Conservation (phyloP, 805 yeast genomes). For the Isabelozyma pseudorhagii region DNA sequence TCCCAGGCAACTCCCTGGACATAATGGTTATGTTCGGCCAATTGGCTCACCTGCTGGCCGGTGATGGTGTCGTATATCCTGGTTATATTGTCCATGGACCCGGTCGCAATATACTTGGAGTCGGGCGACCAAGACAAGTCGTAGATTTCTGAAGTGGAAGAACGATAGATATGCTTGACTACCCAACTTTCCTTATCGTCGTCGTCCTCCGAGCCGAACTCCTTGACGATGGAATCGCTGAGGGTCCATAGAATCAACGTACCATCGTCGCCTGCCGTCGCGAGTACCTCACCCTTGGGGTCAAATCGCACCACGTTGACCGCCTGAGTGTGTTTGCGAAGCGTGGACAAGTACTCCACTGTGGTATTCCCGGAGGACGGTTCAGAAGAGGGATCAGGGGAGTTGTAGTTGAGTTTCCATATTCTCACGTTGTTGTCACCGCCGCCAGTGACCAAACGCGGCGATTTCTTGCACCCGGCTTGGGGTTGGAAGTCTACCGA, state of each 20-base stretch:
- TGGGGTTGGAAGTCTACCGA: slow-evolving; percentile 60
- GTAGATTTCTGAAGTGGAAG: slow-evolving; percentile 74
- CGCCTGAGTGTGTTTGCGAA: slow-evolving; percentile 88
- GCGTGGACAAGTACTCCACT: slow-evolving; percentile 75
- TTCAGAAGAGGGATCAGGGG: not conserved
- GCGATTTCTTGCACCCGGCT: slow-evolving; percentile 10
- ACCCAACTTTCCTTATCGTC: slow-evolving; percentile 74
- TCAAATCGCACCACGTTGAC: slow-evolving; percentile 87
- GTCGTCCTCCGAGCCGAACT: slow-evolving; percentile 56
- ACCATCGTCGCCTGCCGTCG: slow-evolving; percentile 96
- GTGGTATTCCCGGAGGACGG: slow-evolving; percentile 11
- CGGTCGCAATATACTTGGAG: slow-evolving; percentile 71
- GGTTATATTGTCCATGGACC: slow-evolving; percentile 85
- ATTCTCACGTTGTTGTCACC: slow-evolving; percentile 89
- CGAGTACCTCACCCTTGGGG: slow-evolving; percentile 65
- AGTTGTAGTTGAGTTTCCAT: slow-evolving; percentile 28
- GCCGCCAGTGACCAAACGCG: slow-evolving; percentile 82
- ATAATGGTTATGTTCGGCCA: slow-evolving; percentile 78
- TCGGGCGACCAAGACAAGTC: slow-evolving; percentile 94
- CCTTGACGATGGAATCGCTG: slow-evolving; percentile 50
- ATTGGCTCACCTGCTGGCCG: slow-evolving; percentile 56
- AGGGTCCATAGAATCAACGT: slow-evolving; percentile 76
- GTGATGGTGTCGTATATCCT: slow-evolving; percentile 59
- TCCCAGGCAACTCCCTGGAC: slow-evolving; percentile 98
- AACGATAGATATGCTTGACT: slow-evolving; percentile 53